Percentiles rank a stretch among this genome's conserved stretches.
phyloP scores from a whole-genome alignment of 2,329 filamentous ascomycete genomes.

The Alternaria triticimaculans region DNA sequence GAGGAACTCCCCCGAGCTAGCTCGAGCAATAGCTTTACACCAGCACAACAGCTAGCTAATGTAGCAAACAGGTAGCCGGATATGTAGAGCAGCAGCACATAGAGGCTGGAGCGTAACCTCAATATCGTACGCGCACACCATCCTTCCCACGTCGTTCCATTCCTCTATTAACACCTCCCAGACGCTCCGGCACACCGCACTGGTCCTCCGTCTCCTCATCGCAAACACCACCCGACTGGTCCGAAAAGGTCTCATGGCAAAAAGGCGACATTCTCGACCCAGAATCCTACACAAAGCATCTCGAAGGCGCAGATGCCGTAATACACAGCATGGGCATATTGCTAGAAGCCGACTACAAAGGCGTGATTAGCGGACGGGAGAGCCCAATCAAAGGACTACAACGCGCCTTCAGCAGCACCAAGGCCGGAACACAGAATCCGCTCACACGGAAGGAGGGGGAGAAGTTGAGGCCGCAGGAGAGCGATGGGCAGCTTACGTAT shows the following conservation, averaged over 20 bases:
- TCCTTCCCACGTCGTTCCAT: too few relatives aligned
- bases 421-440: conserved; percentile 70
- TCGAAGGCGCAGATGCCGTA: conserved; percentile 80
- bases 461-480: conserved; percentile 69
- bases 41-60: background rate
- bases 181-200: conserved; percentile 86
- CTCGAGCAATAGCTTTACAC: background rate
- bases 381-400: conserved; percentile 79
- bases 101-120: conserved; percentile 93
- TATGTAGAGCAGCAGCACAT: conserved; percentile 87
- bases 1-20: background rate
- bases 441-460: conserved; percentile 65
- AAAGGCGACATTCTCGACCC: conserved; percentile 87
- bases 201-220: conserved; percentile 84
- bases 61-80: conserved; percentile 66
- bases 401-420: conserved; percentile 75
- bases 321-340: conserved; percentile 97
- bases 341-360: conserved; percentile 97
- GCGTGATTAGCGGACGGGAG: conserved; percentile 81
- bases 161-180: conserved; percentile 45
- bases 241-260: conserved; percentile 83
- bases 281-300: conserved; percentile 75
- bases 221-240: conserved; percentile 76
- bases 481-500: conserved; percentile 83
- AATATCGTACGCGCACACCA: conserved; percentile 69